phyloP scores from a whole-genome alignment of 495 filamentous ascomycete species.

The Aspergillus coremiiformis region DNA sequence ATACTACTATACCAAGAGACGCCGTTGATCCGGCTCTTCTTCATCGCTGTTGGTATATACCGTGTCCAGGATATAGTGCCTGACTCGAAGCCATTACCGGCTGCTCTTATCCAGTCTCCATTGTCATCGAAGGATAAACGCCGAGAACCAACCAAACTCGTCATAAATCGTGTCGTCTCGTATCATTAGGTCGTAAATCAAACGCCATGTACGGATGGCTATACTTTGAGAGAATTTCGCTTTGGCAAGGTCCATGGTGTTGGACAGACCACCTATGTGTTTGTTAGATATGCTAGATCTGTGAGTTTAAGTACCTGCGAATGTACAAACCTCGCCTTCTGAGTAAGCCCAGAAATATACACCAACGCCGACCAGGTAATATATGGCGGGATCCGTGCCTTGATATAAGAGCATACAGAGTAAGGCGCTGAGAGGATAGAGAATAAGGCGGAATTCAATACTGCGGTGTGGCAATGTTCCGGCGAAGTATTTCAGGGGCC shows the following conservation, averaged over 20 bases:
- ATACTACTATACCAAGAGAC: not conserved
- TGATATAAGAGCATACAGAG: slow-evolving; percentile 78
- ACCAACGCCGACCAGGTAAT: slow-evolving; percentile 78
- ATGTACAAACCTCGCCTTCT: slow-evolving; percentile 78
- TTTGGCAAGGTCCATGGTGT: slow-evolving; percentile 51
- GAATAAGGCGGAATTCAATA: slow-evolving; percentile 74
- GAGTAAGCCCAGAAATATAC: slow-evolving; percentile 97
- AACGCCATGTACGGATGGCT: slow-evolving; percentile 1
- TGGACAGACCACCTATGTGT: slow-evolving; percentile 44
- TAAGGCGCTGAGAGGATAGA: slow-evolving; percentile 77
- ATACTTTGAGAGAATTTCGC: slow-evolving; percentile 26
- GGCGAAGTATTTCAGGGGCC: slow-evolving; percentile 61
- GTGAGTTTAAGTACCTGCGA: not conserved
- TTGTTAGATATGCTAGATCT: slow-evolving; percentile 10
- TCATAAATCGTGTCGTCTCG: not conserved
- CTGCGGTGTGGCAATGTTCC: slow-evolving; percentile 72
- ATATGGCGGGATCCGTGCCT: slow-evolving; percentile 82
- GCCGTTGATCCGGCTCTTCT: too few species aligned
- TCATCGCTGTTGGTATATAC: not conserved
- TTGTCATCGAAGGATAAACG: not conserved
- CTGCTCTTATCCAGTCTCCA: not conserved
- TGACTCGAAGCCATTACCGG: not conserved
- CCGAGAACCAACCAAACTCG: not conserved
- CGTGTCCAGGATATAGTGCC: not conserved
- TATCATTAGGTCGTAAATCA: not conserved